Evolutionary conservation across 2,329 filamentous ascomycete species (phyloP).

Genomic region (Fusarium azukiicola): DNA sequence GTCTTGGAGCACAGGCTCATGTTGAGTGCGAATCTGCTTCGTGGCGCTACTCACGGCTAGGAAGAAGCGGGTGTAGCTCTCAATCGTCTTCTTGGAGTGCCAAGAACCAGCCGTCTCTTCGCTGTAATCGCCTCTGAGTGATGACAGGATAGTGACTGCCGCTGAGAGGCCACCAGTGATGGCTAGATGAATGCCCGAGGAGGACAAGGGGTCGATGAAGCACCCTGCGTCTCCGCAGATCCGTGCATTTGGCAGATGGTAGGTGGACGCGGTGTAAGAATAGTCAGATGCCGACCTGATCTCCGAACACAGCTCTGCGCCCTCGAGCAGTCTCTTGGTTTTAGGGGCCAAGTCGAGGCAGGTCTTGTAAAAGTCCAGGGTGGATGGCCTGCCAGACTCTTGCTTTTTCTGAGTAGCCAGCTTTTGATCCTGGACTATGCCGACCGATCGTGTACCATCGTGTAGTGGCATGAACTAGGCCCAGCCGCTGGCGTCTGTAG

Average conservation of each 20-base stretch:
- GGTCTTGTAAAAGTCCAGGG: slow-evolving; percentile 59
- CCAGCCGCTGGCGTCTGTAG: slow-evolving; percentile 70
- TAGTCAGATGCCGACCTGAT: slow-evolving; percentile 69
- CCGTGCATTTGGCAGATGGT: slow-evolving; percentile 64
- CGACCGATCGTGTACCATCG: slow-evolving; percentile 67
- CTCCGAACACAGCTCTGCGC: slow-evolving; percentile 59
- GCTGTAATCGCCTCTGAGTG: slow-evolving; percentile 60
- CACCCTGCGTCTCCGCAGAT: slow-evolving; percentile 70
- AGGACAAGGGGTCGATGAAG: slow-evolving; percentile 73
- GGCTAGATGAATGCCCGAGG: slow-evolving; percentile 71
- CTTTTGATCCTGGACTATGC: slow-evolving; percentile 66
- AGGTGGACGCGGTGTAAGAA: slow-evolving; percentile 69
- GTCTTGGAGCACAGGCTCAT: slow-evolving; percentile 65
- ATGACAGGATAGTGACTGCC: slow-evolving; percentile 66
- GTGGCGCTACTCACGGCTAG: slow-evolving; percentile 50
- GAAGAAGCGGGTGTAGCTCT: slow-evolving; percentile 71
- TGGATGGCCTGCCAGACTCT: slow-evolving; percentile 37
- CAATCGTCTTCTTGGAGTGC: slow-evolving; percentile 69
- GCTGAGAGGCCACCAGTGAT: slow-evolving; percentile 67
- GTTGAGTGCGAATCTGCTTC: slow-evolving; percentile 64
- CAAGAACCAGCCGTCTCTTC: slow-evolving; percentile 63
- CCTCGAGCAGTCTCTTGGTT: slow-evolving; percentile 55
- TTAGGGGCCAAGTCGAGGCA: slow-evolving; percentile 59
- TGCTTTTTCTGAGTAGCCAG: slow-evolving; percentile 61
- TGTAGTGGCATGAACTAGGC: slow-evolving; percentile 73